Evolutionary conservation across 108 stramenopile species (phyloP).

Genomic region (Hondaea fermentalgiana): DNA sequence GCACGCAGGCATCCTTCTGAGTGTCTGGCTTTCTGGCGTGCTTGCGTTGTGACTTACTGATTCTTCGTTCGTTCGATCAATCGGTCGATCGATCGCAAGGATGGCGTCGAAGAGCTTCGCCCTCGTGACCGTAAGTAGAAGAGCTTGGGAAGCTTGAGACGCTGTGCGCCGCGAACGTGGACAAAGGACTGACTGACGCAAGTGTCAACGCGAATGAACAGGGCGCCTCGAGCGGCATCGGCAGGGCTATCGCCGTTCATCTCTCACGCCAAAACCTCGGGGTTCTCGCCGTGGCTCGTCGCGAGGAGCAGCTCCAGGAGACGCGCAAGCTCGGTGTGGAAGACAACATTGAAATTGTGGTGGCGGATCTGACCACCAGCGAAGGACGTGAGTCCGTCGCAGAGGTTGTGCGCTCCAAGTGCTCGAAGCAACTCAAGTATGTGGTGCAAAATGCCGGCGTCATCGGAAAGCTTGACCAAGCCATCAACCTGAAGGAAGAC

Average conservation of each 20-base stretch:
- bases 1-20: no score
- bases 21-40: no score
- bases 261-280: not conserved
- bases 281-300: not conserved
- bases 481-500: conserved; percentile 32
- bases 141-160: no score
- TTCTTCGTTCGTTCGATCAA: no score
- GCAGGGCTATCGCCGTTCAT: not conserved
- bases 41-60: no score
- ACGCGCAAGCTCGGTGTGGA: not conserved
- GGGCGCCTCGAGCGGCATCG: conserved; percentile 10
- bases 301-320: conserved; percentile 5
- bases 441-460: conserved; percentile 58
- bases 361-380: not conserved
- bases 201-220: not conserved
- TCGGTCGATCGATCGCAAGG: no score
- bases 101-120: no score
- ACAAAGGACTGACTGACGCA: no score
- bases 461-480: conserved; percentile 51
- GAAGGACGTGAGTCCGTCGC: not conserved
- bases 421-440: conserved; percentile 28
- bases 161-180: no score
- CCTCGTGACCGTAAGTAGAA: no score
- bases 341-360: not conserved
- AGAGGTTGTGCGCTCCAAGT: not conserved